Percentiles rank a stretch among this genome's conserved stretches.
Conservation (phyloP, 225 moss, liverwort and hornwort genomes). For the Straminergon stramineum region DNA sequence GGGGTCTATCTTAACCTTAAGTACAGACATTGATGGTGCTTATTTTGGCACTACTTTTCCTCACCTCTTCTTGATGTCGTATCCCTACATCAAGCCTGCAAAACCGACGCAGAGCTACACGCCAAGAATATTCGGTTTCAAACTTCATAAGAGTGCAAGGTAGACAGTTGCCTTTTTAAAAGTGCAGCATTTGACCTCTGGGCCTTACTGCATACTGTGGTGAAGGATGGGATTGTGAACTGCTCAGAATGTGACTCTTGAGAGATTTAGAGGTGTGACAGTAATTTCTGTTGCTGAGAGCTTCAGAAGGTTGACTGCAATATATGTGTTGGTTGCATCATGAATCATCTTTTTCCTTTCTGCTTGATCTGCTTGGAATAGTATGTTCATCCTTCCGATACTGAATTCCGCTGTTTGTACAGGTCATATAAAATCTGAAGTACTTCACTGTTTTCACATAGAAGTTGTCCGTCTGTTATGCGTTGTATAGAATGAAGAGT, state of each 20-base stretch:
- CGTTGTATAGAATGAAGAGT: not conserved
- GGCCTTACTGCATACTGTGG: not conserved
- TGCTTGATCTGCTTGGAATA: not conserved
- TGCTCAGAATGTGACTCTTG: not conserved
- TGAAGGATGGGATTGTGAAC: not conserved
- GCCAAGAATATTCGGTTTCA: constrained; percentile 97
- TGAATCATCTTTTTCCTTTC: not conserved
- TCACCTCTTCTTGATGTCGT: constrained; percentile 96
- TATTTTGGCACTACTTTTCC: constrained; percentile 98
- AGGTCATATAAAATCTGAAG: not conserved
- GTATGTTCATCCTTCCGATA: not conserved
- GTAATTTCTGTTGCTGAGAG: not conserved
- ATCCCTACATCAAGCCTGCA: constrained; percentile 86
- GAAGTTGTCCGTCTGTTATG: not conserved
- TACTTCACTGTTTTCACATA: not conserved
- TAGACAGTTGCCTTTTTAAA: constrained; percentile 21
- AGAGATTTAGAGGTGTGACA: constrained; percentile 10
- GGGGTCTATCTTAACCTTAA: constrained; percentile 3
- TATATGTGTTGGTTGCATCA: not conserved
- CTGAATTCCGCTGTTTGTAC: not conserved
- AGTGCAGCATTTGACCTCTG: not conserved
- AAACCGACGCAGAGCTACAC: constrained; percentile 91
- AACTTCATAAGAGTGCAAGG: constrained; percentile 90
- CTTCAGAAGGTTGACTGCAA: not conserved
- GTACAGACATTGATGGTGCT: constrained; percentile 95